Evolutionary conservation across 495 filamentous ascomycete genomes (phyloP).

Genomic region (Penicillium bovifimosum): DNA sequence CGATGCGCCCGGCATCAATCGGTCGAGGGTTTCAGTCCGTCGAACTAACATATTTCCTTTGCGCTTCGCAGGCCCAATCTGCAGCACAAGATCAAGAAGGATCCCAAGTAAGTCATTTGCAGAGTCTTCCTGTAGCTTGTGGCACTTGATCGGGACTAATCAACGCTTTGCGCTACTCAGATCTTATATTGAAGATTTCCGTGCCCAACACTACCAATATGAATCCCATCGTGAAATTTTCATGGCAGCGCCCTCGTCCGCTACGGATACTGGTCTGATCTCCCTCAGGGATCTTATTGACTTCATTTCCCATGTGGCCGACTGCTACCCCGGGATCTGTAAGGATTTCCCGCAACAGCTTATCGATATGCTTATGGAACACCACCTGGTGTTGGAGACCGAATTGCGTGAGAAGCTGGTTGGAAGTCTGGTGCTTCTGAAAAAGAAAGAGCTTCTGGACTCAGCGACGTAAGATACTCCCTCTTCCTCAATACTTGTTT

Average conservation of each 20-base stretch:
- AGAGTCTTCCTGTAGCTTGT: background rate
- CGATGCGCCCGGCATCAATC: conserved; percentile 15
- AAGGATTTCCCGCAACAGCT: conserved; percentile 74
- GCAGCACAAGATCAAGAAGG: conserved; percentile 82
- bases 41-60: conserved; percentile 19
- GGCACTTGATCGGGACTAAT: background rate
- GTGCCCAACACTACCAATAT: conserved; percentile 87
- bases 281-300: conserved; percentile 82
- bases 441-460: conserved; percentile 88
- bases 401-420: conserved; percentile 93
- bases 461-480: conserved; percentile 54
- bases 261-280: conserved; percentile 67
- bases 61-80: conserved; percentile 58
- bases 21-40: conserved; percentile 9
- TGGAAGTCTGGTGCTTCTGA: conserved; percentile 77
- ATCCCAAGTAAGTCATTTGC: conserved; percentile 59
- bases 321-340: conserved; percentile 81
- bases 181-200: conserved; percentile 82
- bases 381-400: conserved; percentile 72
- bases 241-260: conserved; percentile 69
- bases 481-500: background rate
- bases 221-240: conserved; percentile 87
- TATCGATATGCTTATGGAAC: conserved; percentile 67
- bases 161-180: conserved; percentile 27
- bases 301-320: conserved; percentile 85